Evolutionary conservation across 805 yeast genomes (phyloP).

Genomic region (Helenozyma baotianmanensis): DNA sequence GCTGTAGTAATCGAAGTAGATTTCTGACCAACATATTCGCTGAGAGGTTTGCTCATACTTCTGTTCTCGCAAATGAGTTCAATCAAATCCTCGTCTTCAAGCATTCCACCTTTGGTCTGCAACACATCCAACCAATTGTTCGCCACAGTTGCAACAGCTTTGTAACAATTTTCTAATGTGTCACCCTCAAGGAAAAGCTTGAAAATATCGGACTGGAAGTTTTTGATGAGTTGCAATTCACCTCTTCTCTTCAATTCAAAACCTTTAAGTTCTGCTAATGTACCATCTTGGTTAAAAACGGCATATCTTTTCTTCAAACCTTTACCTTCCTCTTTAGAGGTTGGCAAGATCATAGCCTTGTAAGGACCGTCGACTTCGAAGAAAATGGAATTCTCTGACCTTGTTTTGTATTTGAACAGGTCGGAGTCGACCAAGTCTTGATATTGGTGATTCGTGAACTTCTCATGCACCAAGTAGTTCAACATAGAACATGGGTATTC

Average conservation of each 20-base stretch:
- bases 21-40: constrained; percentile 85
- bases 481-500: constrained; percentile 97
- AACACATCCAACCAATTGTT: constrained; percentile 94
- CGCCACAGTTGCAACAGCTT: constrained; percentile 87
- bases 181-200: constrained; percentile 85
- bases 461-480: constrained; percentile 85
- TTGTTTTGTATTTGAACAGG: constrained; percentile 64
- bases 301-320: constrained; percentile 96
- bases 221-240: constrained; percentile 86
- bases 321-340: constrained; percentile 96
- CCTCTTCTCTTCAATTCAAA: constrained; percentile 97
- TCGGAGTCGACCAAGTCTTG: constrained; percentile 77
- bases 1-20: constrained; percentile 97
- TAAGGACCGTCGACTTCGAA: constrained; percentile 99
- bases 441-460: constrained; percentile 91
- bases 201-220: constrained; percentile 92
- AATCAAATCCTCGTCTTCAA: constrained; percentile 91
- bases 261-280: constrained; percentile 92
- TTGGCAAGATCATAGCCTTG: constrained; percentile 94
- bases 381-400: constrained; percentile 89
- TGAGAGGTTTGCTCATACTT: constrained; percentile 87
- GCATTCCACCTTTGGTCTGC: constrained; percentile 77
- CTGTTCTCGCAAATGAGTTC: constrained; percentile 94
- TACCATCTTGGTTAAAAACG: constrained; percentile 91
- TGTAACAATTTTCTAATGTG: constrained; percentile 74